Evolutionary conservation across 2,329 filamentous ascomycete species (phyloP), one percentile per base, ranked within the genome.

Genomic region (Thelonectria olida): DNA sequence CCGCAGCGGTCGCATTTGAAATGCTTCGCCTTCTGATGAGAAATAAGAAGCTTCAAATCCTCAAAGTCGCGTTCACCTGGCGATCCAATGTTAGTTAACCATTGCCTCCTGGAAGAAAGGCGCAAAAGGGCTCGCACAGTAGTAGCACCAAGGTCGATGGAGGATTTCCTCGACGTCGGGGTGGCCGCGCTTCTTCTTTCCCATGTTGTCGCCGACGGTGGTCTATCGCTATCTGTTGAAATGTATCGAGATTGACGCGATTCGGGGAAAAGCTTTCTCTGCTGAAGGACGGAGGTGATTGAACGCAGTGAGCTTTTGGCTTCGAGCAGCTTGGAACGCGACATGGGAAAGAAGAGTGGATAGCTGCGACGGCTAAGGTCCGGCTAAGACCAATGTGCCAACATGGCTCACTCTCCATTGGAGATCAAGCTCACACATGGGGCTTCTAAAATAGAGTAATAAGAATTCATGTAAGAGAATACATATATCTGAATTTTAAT

Each of bases 11-110:
- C 92, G 80, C 96, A 99, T 79, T 97, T 97, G 85, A 97, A 98
- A 79, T 99, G 96, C 80, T 98, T 98, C n/a, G 95, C 94, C 77
- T 97, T 98, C 75, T 98, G 96, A 78, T 99, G 96, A 59, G 92
- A 94, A 70, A 97, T 96, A 66, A 99, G 88, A 70, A 98, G 93
- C 83, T 97, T 97, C 47, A 97, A 79, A 77, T 99, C 96, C 78
- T 98, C 94, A 76, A 98, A 99, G 80, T 98, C 95, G 81, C 95
- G 92, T 80, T 99, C 96, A 79, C 87, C 87, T 90, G 56, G 22
- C 3, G 17, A 54, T 27, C 13, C 7, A 41, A 58, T 17, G 34
- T 66, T 71, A 73, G 75, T 73, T 58, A 63, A 17, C 49, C n/a
- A 22, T 25, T n/a, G 9, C 36, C 15, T 51, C 44, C 51, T 53